These are phyloP conservation scores for Primulina eburnea DNA, from an alignment of 257 asterid species.

Conservation along the genomic window DNA sequence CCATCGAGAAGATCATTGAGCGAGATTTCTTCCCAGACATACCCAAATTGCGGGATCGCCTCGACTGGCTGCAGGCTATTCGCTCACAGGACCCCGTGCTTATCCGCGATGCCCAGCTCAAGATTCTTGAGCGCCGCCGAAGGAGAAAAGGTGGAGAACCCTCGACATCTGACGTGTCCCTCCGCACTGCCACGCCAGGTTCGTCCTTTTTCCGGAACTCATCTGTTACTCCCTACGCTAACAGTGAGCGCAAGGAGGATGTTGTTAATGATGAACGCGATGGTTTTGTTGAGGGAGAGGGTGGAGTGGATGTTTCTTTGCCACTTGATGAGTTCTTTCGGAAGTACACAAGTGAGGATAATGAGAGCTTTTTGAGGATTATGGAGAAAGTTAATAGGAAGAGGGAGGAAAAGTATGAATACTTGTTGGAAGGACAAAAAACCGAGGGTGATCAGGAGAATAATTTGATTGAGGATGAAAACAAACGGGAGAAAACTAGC, in stretches of 20 bases:
- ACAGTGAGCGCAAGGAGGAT: constrained; percentile 27
- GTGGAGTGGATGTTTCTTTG: constrained; percentile 46
- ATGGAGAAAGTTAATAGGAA: constrained; percentile 72
- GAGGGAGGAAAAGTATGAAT: constrained; percentile 71
- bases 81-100: constrained; percentile 73
- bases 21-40: constrained; percentile 92
- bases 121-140: constrained; percentile 88
- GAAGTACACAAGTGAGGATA: constrained; percentile 93
- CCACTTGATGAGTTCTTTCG: constrained; percentile 70
- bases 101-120: constrained; percentile 89
- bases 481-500: constrained; percentile 45
- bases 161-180: constrained; percentile 25
- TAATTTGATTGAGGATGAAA: constrained; percentile 51
- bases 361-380: constrained; percentile 68
- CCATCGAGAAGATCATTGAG: constrained; percentile 91
- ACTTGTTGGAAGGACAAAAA: constrained; percentile 58
- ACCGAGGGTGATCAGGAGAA: constrained; percentile 33
- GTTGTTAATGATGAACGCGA: constrained; percentile 23
- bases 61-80: constrained; percentile 89
- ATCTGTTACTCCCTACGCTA: constrained; percentile 57
- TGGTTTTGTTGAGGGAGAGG: constrained; percentile 32
- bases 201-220: constrained; percentile 65
- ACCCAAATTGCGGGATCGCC: constrained; percentile 91
- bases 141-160: constrained; percentile 34
- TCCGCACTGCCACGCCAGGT: constrained; percentile 61